Conservation (phyloP, 2,329 filamentous ascomycete genomes). For the Curvularia lunata region DNA sequence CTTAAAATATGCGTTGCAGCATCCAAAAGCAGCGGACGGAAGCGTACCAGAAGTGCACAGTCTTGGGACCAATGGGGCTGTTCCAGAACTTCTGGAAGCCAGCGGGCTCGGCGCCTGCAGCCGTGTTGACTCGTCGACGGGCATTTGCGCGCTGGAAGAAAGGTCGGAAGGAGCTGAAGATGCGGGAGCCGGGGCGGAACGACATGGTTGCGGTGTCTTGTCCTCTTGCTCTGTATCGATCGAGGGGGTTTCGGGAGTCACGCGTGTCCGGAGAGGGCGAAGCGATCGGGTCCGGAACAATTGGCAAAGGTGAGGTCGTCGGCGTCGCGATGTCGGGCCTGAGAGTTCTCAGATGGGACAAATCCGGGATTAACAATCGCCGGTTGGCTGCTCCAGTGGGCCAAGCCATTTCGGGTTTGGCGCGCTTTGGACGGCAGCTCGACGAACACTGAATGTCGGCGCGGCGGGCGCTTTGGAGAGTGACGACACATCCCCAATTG, state of each 20-base stretch:
- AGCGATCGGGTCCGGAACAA: conserved; percentile 1
- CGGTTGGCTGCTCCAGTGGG: conserved; percentile 33
- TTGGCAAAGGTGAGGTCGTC: conserved; percentile 9
- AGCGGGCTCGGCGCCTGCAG: conserved; percentile 57
- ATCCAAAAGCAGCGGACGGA: background rate
- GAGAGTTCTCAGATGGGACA: conserved; percentile 18
- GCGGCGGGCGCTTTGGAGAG: conserved; percentile 4
- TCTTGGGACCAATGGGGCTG: conserved; percentile 64
- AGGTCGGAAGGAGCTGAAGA: conserved; percentile 61
- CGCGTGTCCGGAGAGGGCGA: conserved; percentile 11
- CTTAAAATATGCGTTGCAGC: background rate
- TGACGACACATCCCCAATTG: conserved; percentile 25
- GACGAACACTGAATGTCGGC: conserved; percentile 24
- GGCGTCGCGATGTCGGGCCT: conserved; percentile 25
- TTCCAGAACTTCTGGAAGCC: conserved; percentile 73
- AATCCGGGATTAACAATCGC: conserved; percentile 31
- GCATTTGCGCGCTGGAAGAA: conserved; percentile 59
- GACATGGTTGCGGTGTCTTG: conserved; percentile 54
- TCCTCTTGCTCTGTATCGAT: conserved; percentile 2
- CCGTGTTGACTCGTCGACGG: conserved; percentile 74
- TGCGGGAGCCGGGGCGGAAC: conserved; percentile 64
- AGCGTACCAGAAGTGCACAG: conserved; percentile 93
- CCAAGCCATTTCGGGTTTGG: conserved; percentile 16
- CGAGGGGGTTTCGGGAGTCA: conserved; percentile 48
- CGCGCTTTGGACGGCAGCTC: conserved; percentile 22